Evolutionary conservation across 768 basidiomycete genomes (phyloP).

Genomic region (Pholiota microspora): DNA sequence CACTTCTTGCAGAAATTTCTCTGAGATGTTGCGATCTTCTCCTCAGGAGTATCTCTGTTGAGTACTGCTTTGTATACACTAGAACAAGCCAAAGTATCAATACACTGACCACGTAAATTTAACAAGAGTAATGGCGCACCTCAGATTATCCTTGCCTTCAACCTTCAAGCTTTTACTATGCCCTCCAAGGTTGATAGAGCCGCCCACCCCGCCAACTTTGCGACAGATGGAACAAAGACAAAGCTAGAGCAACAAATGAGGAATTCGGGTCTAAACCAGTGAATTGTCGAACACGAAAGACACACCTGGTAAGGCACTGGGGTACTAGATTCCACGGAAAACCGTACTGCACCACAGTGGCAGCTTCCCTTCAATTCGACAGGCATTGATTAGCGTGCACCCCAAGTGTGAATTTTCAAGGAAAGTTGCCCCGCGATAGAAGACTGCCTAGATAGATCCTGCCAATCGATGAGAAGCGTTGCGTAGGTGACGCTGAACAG

Average conservation of each 20-base stretch:
- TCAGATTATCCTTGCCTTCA: constrained; percentile 52
- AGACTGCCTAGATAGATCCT: background rate
- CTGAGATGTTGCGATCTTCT: constrained; percentile 50
- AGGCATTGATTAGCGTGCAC: constrained; percentile 40
- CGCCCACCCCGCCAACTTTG: constrained; percentile 65
- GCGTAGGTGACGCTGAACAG: background rate
- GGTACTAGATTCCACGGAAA: constrained; percentile 50
- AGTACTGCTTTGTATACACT: constrained; percentile 62
- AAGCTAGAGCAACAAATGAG: no score
- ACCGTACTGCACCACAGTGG: constrained; percentile 51
- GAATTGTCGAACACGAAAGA: background rate
- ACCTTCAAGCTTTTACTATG: constrained; percentile 48
- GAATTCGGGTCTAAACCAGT: background rate
- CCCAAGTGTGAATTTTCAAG: background rate
- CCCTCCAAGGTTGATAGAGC: constrained; percentile 66
- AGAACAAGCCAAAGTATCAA: background rate
- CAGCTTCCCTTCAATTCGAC: constrained; percentile 54
- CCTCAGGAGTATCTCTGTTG: constrained; percentile 49
- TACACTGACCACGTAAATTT: no score
- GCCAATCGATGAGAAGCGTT: background rate
- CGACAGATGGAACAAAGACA: constrained; percentile 71
- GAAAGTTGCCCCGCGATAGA: background rate
- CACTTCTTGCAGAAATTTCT: constrained; percentile 64
- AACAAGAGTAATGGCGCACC: constrained; percentile 31
- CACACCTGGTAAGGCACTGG: constrained; percentile 63